phyloP scores from a whole-genome alignment of 371 early-diverging fungal species.

The Thermomucor indicae-seudaticae region DNA sequence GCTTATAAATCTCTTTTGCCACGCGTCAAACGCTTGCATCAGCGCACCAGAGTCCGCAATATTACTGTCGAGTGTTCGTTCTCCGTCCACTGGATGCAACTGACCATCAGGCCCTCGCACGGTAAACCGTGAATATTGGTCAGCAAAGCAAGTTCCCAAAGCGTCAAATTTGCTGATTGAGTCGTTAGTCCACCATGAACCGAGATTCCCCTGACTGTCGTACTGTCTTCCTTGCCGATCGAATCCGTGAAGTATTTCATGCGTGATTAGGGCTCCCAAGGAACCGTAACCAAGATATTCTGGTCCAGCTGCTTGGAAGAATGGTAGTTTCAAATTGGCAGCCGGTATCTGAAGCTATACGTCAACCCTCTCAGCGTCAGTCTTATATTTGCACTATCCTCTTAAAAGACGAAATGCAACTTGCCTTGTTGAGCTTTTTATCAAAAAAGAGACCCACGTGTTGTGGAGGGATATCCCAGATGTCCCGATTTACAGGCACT shows the following conservation, averaged over 20 bases:
- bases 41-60: constrained; percentile 69
- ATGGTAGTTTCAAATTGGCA: constrained; percentile 48
- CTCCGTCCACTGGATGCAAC: constrained; percentile 47
- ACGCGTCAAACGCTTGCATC: constrained; percentile 34
- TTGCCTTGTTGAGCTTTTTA: constrained; percentile 20
- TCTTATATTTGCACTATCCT: not conserved
- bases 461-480: constrained; percentile 53
- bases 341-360: constrained; percentile 50
- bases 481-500: constrained; percentile 27
- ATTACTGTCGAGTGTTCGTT: constrained; percentile 65
- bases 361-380: not conserved
- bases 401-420: not conserved
- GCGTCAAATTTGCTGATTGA: constrained; percentile 46
- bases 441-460: constrained; percentile 42
- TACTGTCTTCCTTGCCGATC: constrained; percentile 55
- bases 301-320: constrained; percentile 41
- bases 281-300: constrained; percentile 13
- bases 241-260: constrained; percentile 43
- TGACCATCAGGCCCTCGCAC: constrained; percentile 41
- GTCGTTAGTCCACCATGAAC: constrained; percentile 62
- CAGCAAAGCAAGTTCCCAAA: constrained; percentile 52
- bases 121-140: constrained; percentile 55
- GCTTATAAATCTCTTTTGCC: constrained; percentile 13
- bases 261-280: constrained; percentile 8
- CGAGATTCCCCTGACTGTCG: constrained; percentile 36